These are phyloP conservation scores for Globisporangium solare DNA, from an alignment of 352 stramenopile genomes.

Conservation along the genomic window DNA sequence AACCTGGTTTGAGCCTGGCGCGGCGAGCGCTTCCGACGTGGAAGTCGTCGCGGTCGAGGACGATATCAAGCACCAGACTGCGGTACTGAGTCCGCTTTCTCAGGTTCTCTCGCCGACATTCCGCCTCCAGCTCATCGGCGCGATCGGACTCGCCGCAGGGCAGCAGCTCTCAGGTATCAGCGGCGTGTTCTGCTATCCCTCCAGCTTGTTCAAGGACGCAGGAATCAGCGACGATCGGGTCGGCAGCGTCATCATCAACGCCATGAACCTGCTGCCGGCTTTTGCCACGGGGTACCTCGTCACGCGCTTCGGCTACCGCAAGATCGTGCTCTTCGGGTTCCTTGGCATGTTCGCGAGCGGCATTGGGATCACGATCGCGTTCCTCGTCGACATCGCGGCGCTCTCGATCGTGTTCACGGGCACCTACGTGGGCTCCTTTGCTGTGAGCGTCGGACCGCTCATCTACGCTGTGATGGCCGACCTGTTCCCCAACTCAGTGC, in stretches of 20 bases:
- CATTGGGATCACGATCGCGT: slow-evolving; percentile 35
- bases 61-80: too few species aligned
- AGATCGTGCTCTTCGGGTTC: slow-evolving; percentile 40
- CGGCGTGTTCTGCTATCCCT: slow-evolving; percentile 72
- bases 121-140: slow-evolving; percentile 37
- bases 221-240: slow-evolving; percentile 51
- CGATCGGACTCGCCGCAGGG: slow-evolving; percentile 31
- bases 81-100: slow-evolving; percentile 1
- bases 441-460: slow-evolving; percentile 45
- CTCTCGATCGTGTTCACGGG: slow-evolving; percentile 49
- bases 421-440: slow-evolving; percentile 41
- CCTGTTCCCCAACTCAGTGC: slow-evolving; percentile 55
- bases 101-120: slow-evolving; percentile 11
- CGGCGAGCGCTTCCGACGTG: background rate
- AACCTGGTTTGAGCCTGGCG: slow-evolving; percentile 28
- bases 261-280: slow-evolving; percentile 50
- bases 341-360: slow-evolving; percentile 42
- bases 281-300: slow-evolving; percentile 34
- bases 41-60: background rate
- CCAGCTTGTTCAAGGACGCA: slow-evolving; percentile 47
- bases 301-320: slow-evolving; percentile 39
- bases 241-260: slow-evolving; percentile 48
- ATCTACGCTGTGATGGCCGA: slow-evolving; percentile 45
- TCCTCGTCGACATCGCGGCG: slow-evolving; percentile 8
- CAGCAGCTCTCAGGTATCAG: slow-evolving; percentile 68